Evolutionary conservation across 202 grass and related monocot genomes (phyloP), one percentile per base, ranked within the genome.

Genomic region (Tripidium arundinaceum): DNA sequence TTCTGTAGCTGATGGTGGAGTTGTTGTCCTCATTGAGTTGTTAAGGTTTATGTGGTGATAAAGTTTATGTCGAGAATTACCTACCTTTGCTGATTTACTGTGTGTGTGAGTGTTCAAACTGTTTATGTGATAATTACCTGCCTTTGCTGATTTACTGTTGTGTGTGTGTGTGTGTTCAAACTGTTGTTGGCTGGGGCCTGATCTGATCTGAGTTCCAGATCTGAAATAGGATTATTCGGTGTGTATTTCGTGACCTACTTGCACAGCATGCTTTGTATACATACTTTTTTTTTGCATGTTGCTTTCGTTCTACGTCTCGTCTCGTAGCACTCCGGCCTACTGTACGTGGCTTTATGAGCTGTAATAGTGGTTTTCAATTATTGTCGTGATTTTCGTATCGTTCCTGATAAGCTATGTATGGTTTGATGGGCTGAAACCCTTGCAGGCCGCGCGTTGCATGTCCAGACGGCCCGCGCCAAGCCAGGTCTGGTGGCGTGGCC

Each of bases 321-420:
- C 7, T 24, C 11, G 28, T 4, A 21, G 6, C 3, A 15, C 15
- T 33, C 7, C n/a, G n/a, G n/a, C n/a, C n/a, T n/a, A n/a, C n/a
- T n/a, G n/a, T 26, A 6, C 28, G 68, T 46, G 61, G n/a, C 45
- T 77, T 47, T 11, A 49, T 81, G 72, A 81, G 37, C 77, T 72
- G 77, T 71, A 75, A 10, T 24, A 16, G 28, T 16, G 41, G 6
- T 8, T 1, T 18, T 50, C 36, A 22, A 27, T 39, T 39, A 41
- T 33, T 39, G 19, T 57, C 11, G 3, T 10, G 25, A 8, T 46
- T 21, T 12, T 21, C 0, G 8, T 0, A 15, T 29, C 10, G 8
- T 50, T 33, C 2, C 1, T 6, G 31, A 50, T 37, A 25, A 24
- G 31, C 9, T 58, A 0, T 1, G 13, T n/a, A 29, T 0, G 11